These are phyloP conservation scores for Botrytis sinoallii DNA, from an alignment of 2,329 filamentous ascomycete genomes.

Conservation along the genomic window DNA sequence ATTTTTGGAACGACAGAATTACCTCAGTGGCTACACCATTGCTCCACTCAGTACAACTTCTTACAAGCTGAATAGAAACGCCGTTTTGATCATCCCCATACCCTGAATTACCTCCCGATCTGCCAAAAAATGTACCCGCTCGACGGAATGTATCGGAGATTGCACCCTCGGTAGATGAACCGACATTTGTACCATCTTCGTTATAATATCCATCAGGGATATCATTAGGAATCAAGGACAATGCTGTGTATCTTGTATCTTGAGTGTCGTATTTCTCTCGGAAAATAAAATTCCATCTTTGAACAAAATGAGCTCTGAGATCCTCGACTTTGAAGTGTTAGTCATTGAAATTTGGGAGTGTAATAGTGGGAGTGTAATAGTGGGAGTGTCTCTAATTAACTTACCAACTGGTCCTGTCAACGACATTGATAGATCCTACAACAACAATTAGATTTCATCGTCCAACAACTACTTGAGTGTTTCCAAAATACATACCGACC, in stretches of 20 bases:
- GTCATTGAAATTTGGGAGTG: constrained; percentile 43
- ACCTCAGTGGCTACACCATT: constrained; percentile 56
- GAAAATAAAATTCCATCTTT: constrained; percentile 91
- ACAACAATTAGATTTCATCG: background rate
- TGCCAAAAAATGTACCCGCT: constrained; percentile 7
- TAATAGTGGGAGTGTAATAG: background rate
- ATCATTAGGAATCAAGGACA: constrained; percentile 24
- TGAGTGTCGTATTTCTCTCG: constrained; percentile 68
- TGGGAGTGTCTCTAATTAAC: background rate
- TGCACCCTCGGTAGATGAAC: constrained; percentile 10
- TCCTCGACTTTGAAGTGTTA: constrained; percentile 53
- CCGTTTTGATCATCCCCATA: constrained; percentile 50
- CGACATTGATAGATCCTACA: constrained; percentile 69
- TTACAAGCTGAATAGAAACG: constrained; percentile 40
- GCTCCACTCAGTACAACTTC: constrained; percentile 54
- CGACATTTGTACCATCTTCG: constrained; percentile 27
- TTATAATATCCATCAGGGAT: constrained; percentile 33
- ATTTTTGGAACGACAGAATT: constrained; percentile 22
- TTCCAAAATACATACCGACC: constrained; percentile 51
- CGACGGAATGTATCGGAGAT: constrained; percentile 14
- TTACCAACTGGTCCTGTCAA: constrained; percentile 54
- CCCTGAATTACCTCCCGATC: background rate
- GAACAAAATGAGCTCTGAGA: constrained; percentile 73
- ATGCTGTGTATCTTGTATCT: constrained; percentile 43
- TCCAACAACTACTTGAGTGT: background rate